Percentiles rank a stretch among this genome's conserved stretches.
Evolutionary conservation across 345 rosid genomes (phyloP).

Genomic region (Melastoma malabathricum): DNA sequence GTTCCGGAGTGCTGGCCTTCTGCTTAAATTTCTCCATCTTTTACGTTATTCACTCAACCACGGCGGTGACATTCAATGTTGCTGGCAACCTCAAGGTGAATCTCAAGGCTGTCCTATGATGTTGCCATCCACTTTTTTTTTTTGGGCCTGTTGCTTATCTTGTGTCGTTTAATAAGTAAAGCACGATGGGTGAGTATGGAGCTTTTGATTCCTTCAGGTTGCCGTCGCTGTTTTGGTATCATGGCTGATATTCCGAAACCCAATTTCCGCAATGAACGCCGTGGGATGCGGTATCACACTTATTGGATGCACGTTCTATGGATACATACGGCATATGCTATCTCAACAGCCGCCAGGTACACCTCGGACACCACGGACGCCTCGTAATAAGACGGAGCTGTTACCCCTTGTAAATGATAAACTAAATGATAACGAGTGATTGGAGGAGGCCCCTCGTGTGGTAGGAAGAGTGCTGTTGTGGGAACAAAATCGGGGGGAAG

Average conservation of each 20-base stretch:
- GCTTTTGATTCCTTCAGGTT: slow-evolving; percentile 33
- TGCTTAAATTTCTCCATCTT: slow-evolving; percentile 97
- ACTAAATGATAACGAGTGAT: slow-evolving; percentile 68
- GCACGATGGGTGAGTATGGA: not conserved
- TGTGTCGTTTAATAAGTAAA: not conserved
- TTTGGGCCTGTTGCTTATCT: not conserved
- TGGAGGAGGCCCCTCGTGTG: not conserved
- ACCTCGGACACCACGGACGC: slow-evolving; percentile 83
- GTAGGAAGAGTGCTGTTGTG: not conserved
- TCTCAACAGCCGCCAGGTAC: slow-evolving; percentile 75
- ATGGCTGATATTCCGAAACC: slow-evolving; percentile 87
- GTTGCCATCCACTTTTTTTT: not conserved
- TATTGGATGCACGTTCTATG: slow-evolving; percentile 87
- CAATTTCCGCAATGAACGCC: slow-evolving; percentile 75
- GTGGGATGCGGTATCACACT: slow-evolving; percentile 92
- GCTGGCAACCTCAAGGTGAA: slow-evolving; percentile 99
- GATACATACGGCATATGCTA: slow-evolving; percentile 79
- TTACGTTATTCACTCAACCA: slow-evolving; percentile 95
- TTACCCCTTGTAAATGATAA: slow-evolving; percentile 91
- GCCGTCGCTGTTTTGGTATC: slow-evolving; percentile 92
- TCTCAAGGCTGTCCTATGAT: not conserved
- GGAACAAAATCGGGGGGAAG: not conserved
- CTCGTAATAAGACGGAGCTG: slow-evolving; percentile 59
- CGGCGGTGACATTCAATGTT: slow-evolving; percentile 96
- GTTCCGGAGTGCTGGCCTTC: slow-evolving; percentile 89